phyloP scores from a whole-genome alignment of 805 yeast genomes.

The Saturnispora gosingensis region DNA sequence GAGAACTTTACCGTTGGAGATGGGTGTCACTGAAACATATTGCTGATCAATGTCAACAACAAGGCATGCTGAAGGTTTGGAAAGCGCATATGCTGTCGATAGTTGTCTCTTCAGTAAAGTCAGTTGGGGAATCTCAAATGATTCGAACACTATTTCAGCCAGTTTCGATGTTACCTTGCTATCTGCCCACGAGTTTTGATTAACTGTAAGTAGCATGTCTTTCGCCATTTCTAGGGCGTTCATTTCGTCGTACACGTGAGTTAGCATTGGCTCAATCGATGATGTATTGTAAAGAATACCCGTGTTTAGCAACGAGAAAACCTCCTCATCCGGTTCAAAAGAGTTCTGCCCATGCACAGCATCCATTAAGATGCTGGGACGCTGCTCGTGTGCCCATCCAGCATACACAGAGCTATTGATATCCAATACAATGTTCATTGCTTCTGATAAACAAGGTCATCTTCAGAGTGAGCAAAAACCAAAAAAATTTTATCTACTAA shows the following conservation, averaged over 20 bases:
- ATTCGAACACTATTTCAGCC: constrained; percentile 68
- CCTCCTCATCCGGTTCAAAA: constrained; percentile 28
- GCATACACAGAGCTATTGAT: not conserved
- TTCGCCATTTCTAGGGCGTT: constrained; percentile 30
- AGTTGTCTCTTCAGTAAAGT: constrained; percentile 69
- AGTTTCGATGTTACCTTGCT: constrained; percentile 46
- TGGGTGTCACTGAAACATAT: constrained; percentile 63
- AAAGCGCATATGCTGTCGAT: constrained; percentile 69
- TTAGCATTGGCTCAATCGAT: constrained; percentile 58
- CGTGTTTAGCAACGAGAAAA: constrained; percentile 51
- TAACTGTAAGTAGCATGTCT: constrained; percentile 58
- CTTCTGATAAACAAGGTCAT: not conserved
- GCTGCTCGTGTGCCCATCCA: constrained; percentile 7
- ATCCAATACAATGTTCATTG: constrained; percentile 6
- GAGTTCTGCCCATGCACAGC: constrained; percentile 3
- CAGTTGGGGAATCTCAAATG: constrained; percentile 64
- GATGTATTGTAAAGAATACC: constrained; percentile 71
- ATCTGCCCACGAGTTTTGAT: constrained; percentile 58
- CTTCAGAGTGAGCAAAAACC: not conserved
- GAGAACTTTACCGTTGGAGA: constrained; percentile 64
- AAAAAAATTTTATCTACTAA: not conserved
- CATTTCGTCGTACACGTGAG: constrained; percentile 40
- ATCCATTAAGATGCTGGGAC: constrained; percentile 6
- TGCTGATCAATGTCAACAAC: constrained; percentile 75
- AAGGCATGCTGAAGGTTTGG: constrained; percentile 61